Conservation (phyloP, 2,329 filamentous ascomycete species). For the Apiospora rasikravindrae region DNA sequence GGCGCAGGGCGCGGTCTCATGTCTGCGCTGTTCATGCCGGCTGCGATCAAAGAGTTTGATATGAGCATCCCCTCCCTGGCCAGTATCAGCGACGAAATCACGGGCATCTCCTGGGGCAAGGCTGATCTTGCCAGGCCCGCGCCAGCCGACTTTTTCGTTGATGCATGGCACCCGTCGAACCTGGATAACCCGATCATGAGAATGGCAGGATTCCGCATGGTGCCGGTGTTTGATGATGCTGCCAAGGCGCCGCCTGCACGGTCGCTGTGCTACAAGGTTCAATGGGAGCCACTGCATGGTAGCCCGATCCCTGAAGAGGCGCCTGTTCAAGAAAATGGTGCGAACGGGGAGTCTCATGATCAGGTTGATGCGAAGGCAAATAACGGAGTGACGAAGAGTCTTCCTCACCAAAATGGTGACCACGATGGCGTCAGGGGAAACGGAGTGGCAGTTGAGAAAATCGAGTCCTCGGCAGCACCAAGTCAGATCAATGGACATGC, state of each 20-base stretch:
- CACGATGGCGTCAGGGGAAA: neutral
- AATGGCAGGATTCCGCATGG: slow-evolving; percentile 1
- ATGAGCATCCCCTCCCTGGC: neutral
- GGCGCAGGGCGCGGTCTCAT: neutral
- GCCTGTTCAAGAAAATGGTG: neutral
- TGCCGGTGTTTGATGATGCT: neutral
- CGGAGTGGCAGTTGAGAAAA: neutral
- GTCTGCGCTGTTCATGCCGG: neutral
- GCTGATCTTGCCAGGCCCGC: neutral
- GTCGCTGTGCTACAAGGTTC: slow-evolving; percentile 29
- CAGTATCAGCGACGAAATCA: neutral
- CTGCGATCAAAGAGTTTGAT: slow-evolving; percentile 1
- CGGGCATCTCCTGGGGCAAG: neutral
- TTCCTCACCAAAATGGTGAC: neutral
- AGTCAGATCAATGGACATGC: neutral
- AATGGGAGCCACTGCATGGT: slow-evolving; percentile 27
- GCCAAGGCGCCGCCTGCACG: neutral
- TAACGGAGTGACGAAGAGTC: too few species aligned
- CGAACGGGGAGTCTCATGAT: neutral
- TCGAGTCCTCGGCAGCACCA: neutral
- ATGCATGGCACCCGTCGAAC: slow-evolving; percentile 11
- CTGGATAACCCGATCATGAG: neutral
- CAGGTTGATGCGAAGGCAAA: neutral
- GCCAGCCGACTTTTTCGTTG: neutral
- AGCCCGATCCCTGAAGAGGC: neutral